Evolutionary conservation across 106 monocot genomes (phyloP).

Genomic region (Dendrobium catenatum): DNA sequence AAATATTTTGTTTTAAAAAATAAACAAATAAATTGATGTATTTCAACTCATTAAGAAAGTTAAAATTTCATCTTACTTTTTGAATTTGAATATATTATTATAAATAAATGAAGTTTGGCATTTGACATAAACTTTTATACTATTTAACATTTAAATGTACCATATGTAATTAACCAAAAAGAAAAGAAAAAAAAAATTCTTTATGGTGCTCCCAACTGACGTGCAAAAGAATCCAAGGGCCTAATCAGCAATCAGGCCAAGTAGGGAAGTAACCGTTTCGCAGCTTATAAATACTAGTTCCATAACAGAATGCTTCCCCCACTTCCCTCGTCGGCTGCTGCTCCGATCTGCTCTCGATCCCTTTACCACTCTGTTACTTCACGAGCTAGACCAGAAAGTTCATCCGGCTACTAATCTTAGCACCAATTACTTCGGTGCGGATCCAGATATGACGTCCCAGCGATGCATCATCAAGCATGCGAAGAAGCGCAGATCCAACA

Average conservation of each 20-base stretch:
- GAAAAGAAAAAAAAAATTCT: neutral
- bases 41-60: too few relatives aligned
- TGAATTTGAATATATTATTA: too few relatives aligned
- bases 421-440: neutral
- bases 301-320: neutral
- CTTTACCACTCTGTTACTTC: neutral
- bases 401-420: neutral
- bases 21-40: too few relatives aligned
- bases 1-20: too few relatives aligned
- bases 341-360: neutral
- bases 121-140: too few relatives aligned
- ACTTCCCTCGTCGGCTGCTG: neutral
- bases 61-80: too few relatives aligned
- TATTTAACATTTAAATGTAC: too few relatives aligned
- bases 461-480: neutral
- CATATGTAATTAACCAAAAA: neutral
- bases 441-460: neutral
- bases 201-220: neutral
- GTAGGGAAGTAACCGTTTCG: neutral
- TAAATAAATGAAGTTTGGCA: too few relatives aligned
- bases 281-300: neutral
- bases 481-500: constrained; percentile 42
- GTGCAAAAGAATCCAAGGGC: neutral
- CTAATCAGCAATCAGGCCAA: neutral
- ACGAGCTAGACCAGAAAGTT: neutral